A percentile compares a stretch with the other conserved stretches of the same genome.
These are phyloP conservation scores for Rhizopus sp. DNA, from an alignment of 371 early-diverging fungal genomes.

Conservation along the genomic window DNA sequence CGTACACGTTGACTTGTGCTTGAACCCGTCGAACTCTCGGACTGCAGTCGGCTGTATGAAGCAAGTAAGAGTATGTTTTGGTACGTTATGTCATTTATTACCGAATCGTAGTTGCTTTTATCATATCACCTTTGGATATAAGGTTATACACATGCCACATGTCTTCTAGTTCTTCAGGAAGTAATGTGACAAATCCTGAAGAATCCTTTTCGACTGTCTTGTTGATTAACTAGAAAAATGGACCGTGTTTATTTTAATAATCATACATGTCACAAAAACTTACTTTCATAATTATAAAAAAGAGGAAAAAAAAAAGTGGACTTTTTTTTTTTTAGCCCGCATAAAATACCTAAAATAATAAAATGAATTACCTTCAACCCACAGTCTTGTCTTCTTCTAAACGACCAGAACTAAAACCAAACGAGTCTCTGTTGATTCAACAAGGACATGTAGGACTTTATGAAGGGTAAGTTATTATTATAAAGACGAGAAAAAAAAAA, in stretches of 20 bases:
- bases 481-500: not conserved
- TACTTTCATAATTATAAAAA: slow-evolving; percentile 15
- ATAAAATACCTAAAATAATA: not conserved
- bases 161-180: slow-evolving; percentile 93
- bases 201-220: slow-evolving; percentile 64
- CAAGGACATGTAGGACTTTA: slow-evolving; percentile 76
- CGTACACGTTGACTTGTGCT: slow-evolving; percentile 85
- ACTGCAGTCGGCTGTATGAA: slow-evolving; percentile 73
- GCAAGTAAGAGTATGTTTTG: not conserved
- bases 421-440: slow-evolving; percentile 59
- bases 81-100: slow-evolving; percentile 21
- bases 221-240: slow-evolving; percentile 45
- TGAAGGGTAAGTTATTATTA: slow-evolving; percentile 57
- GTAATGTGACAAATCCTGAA: slow-evolving; percentile 65
- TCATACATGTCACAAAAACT: not conserved
- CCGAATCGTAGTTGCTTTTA: slow-evolving; percentile 88
- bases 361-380: slow-evolving; percentile 56
- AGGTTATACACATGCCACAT: slow-evolving; percentile 99
- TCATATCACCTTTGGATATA: slow-evolving; percentile 81
- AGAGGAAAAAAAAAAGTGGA: slow-evolving; percentile 3
- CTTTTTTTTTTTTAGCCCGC: too few relatives aligned
- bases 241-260: not conserved
- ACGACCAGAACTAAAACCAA: slow-evolving; percentile 56
- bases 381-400: slow-evolving; percentile 55
- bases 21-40: slow-evolving; percentile 85